phyloP scores from a whole-genome alignment of 2,329 filamentous ascomycete genomes.

The Pestalotiopsis sp. region DNA sequence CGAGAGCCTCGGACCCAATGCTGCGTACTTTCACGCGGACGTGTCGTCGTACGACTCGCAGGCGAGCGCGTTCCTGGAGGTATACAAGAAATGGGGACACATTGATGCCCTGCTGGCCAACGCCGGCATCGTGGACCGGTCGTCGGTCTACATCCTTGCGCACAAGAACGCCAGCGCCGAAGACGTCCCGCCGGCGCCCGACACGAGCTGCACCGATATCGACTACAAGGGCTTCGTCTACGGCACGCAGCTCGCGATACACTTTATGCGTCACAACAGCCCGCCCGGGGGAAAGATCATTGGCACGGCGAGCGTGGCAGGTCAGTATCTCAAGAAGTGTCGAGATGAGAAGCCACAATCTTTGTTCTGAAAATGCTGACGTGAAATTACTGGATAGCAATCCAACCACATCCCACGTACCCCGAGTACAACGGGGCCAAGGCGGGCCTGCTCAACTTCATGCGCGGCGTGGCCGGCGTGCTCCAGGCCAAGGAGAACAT shows the following conservation, averaged over 20 bases:
- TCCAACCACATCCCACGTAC: slow-evolving; percentile 43
- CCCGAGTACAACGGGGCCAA: slow-evolving; percentile 56
- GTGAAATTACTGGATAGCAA: neutral
- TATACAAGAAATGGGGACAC: slow-evolving; percentile 44
- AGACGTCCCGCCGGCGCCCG: slow-evolving; percentile 43
- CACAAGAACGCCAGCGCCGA: slow-evolving; percentile 19
- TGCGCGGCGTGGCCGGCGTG: slow-evolving; percentile 39
- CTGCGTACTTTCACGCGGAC: slow-evolving; percentile 46
- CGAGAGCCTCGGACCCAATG: slow-evolving; percentile 22
- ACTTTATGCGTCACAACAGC: slow-evolving; percentile 55
- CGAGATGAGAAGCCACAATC: neutral
- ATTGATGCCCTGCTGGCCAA: slow-evolving; percentile 53
- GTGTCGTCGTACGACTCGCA: slow-evolving; percentile 49
- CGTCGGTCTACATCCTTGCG: slow-evolving; percentile 44
- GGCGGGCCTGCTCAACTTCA: slow-evolving; percentile 45
- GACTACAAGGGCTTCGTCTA: slow-evolving; percentile 54
- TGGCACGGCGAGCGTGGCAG: slow-evolving; percentile 38
- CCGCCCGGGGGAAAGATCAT: slow-evolving; percentile 45
- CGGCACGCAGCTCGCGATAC: slow-evolving; percentile 49
- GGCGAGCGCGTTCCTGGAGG: slow-evolving; percentile 41
- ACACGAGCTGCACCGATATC: slow-evolving; percentile 48
- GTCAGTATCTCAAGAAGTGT: slow-evolving; percentile 4
- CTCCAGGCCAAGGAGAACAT: slow-evolving; percentile 49
- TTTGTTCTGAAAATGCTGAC: neutral
- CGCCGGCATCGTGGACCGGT: slow-evolving; percentile 50